Evolutionary conservation across 164 flowering plant species (phyloP), one percentile per base, ranked within the genome.

Genomic region (Vitis amurensis): DNA sequence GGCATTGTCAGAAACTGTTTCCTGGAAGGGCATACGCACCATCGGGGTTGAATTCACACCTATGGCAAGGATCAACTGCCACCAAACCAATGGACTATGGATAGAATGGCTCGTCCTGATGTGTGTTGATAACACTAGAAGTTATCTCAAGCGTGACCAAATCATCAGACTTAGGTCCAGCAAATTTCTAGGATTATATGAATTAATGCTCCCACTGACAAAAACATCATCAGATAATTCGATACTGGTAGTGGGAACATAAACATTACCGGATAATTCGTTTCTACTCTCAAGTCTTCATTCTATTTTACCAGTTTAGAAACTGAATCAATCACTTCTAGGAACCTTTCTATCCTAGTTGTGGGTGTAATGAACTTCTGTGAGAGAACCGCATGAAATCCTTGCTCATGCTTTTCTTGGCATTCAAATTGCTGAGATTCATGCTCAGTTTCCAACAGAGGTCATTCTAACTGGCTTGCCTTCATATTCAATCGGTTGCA

Each of bases 341-440:
- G 66, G 17, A 85, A 84, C 59, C 58, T 80, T 59, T 75, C 80
- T 14, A 86, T 76, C 80, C 88, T 89, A 63, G 70, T 64, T 71
- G 70, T 82, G 31, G 86, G 89, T 69, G 67, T 68, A 44, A 48
- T 55, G 53, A 83, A 80, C 74, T 85, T 88, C 55, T 73, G 59
- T 8, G 84, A 79, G 63, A 82, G 72, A 31, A 57, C 72, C 55
- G 52, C 66, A n/a, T 65, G 50, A 65, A 64, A 75, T 76, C 83
- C 89, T 71, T 88, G 83, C 60, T 74, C 78, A 0, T 74, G 79
- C 78, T 78, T 74, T 72, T 77, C 74, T 57, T 78, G 87, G 59
- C 71, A 50, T 68, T 91, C 85, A 63, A 90, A 79, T 78, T 83
- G 80, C 71, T 68, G 71, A 29, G 85, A 77, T 61, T 70, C 84